Percentiles rank a stretch among this genome's conserved stretches.
Evolutionary conservation across 1,284 basidiomycete genomes (phyloP).

Genomic region (Ceratobasidium sp.): DNA sequence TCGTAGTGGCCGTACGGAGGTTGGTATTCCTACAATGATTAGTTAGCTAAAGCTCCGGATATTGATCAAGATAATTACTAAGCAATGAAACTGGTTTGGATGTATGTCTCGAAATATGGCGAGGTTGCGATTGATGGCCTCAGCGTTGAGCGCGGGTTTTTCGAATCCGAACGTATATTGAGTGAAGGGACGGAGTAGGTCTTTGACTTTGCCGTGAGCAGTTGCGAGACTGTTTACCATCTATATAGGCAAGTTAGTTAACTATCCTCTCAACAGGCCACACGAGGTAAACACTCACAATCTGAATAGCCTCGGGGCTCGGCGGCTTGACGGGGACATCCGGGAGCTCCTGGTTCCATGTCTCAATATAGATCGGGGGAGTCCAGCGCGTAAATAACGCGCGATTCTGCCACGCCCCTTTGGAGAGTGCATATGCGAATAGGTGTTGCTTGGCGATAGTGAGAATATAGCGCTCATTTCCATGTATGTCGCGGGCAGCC

Average conservation of each 20-base stretch:
- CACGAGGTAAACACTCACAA: background rate
- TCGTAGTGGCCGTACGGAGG: conserved; percentile 20
- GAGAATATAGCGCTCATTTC: background rate
- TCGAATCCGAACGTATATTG: background rate
- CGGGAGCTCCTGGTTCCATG: background rate
- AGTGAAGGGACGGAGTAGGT: background rate
- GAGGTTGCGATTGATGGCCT: background rate
- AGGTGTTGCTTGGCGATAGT: background rate
- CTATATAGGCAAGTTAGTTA: background rate
- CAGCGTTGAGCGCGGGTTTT: background rate
- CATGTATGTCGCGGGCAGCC: background rate
- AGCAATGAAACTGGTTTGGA: conserved; percentile 4
- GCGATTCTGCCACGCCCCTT: conserved; percentile 13
- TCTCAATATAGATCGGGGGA: background rate
- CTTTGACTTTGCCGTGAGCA: background rate
- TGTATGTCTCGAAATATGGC: background rate
- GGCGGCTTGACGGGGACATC: background rate
- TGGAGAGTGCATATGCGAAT: background rate
- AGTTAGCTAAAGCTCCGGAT: background rate
- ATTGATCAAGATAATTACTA: background rate
- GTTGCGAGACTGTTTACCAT: conserved; percentile 5
- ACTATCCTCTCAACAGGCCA: background rate
- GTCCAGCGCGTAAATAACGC: background rate
- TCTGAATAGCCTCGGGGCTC: background rate
- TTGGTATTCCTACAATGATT: background rate